Percentiles rank a stretch among this genome's conserved stretches.
Conservation (phyloP, 768 basidiomycete species). For the Rhizopogon sp. region DNA sequence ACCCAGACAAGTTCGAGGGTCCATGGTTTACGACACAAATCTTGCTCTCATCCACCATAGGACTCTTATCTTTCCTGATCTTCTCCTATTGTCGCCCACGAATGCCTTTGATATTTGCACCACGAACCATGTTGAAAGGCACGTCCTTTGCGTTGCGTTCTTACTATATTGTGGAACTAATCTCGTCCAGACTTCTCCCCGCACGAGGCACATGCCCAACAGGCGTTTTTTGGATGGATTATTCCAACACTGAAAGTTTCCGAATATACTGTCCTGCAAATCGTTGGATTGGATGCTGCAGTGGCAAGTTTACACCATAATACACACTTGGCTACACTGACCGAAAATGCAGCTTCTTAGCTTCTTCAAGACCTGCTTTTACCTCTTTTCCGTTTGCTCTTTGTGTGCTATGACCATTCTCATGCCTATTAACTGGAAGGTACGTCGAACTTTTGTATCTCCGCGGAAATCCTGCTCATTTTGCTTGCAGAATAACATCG, state of each 20-base stretch:
- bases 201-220: conserved; percentile 84
- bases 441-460: conserved; percentile 30
- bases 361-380: conserved; percentile 94
- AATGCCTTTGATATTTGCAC: conserved; percentile 89
- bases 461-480: background rate
- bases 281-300: conserved; percentile 94
- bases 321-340: background rate
- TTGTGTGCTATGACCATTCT: conserved; percentile 78
- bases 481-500: conserved; percentile 59
- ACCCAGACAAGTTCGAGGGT: conserved; percentile 74
- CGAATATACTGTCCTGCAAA: conserved; percentile 91
- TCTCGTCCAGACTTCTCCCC: conserved; percentile 77
- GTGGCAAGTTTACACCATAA: conserved; percentile 56
- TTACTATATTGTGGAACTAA: conserved; percentile 4
- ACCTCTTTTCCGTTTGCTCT: conserved; percentile 84
- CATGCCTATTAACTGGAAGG: conserved; percentile 94
- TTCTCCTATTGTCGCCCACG: conserved; percentile 87
- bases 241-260: conserved; percentile 86
- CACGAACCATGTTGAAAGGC: conserved; percentile 94
- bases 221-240: conserved; percentile 94
- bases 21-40: conserved; percentile 96
- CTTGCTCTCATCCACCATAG: conserved; percentile 69
- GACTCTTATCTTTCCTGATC: conserved; percentile 72
- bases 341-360: conserved; percentile 65
- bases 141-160: conserved; percentile 10